A percentile compares a stretch with the other conserved stretches of the same genome.
Conservation (phyloP, 495 filamentous ascomycete genomes). For the Schizothecium vesticola region DNA sequence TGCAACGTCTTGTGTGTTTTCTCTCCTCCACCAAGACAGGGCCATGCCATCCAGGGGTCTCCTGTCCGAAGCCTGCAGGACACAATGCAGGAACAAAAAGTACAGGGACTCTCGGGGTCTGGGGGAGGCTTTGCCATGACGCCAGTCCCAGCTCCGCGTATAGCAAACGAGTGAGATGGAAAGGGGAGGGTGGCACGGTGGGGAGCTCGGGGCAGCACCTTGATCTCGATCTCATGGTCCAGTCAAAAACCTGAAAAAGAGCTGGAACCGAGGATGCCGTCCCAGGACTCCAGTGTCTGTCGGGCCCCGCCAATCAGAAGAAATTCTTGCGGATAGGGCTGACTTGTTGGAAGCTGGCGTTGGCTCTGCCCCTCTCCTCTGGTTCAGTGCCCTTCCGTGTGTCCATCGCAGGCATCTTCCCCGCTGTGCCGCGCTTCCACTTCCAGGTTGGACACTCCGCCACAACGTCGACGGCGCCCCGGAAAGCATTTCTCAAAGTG, state of each 20-base stretch:
- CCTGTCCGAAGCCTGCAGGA: background rate
- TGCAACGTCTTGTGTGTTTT: background rate
- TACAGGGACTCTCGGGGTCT: background rate
- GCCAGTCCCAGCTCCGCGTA: no score
- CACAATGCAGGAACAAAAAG: background rate
- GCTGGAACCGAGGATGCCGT: background rate
- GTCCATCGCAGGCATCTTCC: no score
- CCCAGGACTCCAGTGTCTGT: background rate
- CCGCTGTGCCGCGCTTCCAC: background rate
- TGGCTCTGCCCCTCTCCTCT: background rate
- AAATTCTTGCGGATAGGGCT: background rate
- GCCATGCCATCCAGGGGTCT: background rate
- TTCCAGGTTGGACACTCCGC: background rate
- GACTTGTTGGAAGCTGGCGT: conserved; percentile 1
- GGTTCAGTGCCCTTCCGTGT: no score
- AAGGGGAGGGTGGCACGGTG: no score
- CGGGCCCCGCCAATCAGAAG: background rate
- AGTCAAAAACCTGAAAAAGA: no score
- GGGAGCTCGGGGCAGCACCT: no score
- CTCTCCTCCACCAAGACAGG: background rate
- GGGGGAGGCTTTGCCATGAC: no score
- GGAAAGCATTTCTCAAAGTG: background rate
- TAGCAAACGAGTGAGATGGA: no score
- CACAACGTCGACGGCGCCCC: background rate
- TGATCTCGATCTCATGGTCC: background rate